Percentiles rank a stretch among this genome's conserved stretches.
These are phyloP conservation scores for Termitomyces sp. DNA, from an alignment of 768 basidiomycete genomes.

Conservation along the genomic window DNA sequence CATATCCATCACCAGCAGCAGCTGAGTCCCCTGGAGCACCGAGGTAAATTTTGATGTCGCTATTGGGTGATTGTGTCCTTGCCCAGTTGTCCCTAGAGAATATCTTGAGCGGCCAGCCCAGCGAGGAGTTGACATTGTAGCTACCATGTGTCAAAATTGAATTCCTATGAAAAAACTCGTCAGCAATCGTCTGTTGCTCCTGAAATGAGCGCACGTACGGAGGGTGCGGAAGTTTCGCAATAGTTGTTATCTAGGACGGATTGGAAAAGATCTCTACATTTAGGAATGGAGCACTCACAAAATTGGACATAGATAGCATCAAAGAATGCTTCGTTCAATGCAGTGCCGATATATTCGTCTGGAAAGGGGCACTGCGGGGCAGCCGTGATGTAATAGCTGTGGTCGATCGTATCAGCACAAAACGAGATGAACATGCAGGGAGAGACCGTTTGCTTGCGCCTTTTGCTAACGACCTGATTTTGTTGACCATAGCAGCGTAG, in stretches of 20 bases:
- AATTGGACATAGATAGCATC: constrained; percentile 75
- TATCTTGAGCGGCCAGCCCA: neutral
- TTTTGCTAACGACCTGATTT: constrained; percentile 42
- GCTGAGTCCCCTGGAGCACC: constrained; percentile 49
- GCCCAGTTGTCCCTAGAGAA: constrained; percentile 53
- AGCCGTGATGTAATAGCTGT: constrained; percentile 60
- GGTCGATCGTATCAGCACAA: neutral
- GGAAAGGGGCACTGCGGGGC: constrained; percentile 68
- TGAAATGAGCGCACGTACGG: constrained; percentile 19
- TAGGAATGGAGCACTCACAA: constrained; percentile 27
- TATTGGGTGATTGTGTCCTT: constrained; percentile 49
- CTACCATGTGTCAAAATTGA: constrained; percentile 48
- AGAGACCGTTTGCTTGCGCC: constrained; percentile 43
- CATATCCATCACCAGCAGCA: constrained; percentile 52
- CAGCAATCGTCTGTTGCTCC: neutral
- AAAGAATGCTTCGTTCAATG: constrained; percentile 55
- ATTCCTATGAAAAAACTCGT: constrained; percentile 27
- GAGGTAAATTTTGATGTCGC: constrained; percentile 53
- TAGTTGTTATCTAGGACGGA: constrained; percentile 45
- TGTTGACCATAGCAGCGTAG: constrained; percentile 49
- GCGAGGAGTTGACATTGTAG: constrained; percentile 8
- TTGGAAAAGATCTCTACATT: constrained; percentile 3
- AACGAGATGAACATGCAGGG: neutral
- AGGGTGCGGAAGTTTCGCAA: constrained; percentile 38
- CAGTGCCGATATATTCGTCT: constrained; percentile 54